These are phyloP conservation scores for Nakataea oryzae DNA, from an alignment of 2,329 filamentous ascomycete genomes.

Conservation along the genomic window DNA sequence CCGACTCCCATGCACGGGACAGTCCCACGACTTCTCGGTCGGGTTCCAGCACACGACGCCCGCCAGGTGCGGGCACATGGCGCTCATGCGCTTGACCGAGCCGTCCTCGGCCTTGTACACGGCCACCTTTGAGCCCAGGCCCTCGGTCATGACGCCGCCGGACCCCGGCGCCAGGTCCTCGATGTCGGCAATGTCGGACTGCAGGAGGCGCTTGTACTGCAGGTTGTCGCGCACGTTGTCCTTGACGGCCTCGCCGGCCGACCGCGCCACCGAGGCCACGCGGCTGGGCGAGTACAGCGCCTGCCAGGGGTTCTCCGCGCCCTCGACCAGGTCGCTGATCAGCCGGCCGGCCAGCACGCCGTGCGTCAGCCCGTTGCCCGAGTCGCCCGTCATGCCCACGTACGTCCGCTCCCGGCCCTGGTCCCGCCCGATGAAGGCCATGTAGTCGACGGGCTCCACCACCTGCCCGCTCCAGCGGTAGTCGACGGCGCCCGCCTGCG, in stretches of 20 bases:
- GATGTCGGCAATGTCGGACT: slow-evolving; percentile 44
- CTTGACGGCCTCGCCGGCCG: slow-evolving; percentile 29
- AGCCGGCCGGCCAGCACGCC: slow-evolving; percentile 40
- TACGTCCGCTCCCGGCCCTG: slow-evolving; percentile 39
- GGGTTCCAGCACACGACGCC: slow-evolving; percentile 47
- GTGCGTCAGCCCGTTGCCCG: slow-evolving; percentile 46
- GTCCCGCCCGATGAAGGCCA: slow-evolving; percentile 46
- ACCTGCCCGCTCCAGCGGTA: slow-evolving; percentile 49
- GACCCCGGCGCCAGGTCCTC: slow-evolving; percentile 38
- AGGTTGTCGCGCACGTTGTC: slow-evolving; percentile 44
- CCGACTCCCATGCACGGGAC: slow-evolving; percentile 33
- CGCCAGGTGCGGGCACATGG: slow-evolving; percentile 44
- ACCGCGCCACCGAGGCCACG: slow-evolving; percentile 30
- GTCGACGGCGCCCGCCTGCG: slow-evolving; percentile 34
- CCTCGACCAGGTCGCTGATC: slow-evolving; percentile 42
- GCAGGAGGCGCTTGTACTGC: slow-evolving; percentile 43
- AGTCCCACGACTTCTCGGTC: slow-evolving; percentile 43
- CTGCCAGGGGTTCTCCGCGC: slow-evolving; percentile 36
- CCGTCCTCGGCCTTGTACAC: slow-evolving; percentile 46
- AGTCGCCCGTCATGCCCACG: slow-evolving; percentile 45
- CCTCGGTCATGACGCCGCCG: slow-evolving; percentile 42
- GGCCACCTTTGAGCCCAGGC: slow-evolving; percentile 33
- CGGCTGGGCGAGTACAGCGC: slow-evolving; percentile 39
- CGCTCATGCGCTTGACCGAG: slow-evolving; percentile 37
- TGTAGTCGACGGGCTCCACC: slow-evolving; percentile 41